phyloP scores from a whole-genome alignment of 2,329 filamentous ascomycete genomes.

The Fusarium sp. region DNA sequence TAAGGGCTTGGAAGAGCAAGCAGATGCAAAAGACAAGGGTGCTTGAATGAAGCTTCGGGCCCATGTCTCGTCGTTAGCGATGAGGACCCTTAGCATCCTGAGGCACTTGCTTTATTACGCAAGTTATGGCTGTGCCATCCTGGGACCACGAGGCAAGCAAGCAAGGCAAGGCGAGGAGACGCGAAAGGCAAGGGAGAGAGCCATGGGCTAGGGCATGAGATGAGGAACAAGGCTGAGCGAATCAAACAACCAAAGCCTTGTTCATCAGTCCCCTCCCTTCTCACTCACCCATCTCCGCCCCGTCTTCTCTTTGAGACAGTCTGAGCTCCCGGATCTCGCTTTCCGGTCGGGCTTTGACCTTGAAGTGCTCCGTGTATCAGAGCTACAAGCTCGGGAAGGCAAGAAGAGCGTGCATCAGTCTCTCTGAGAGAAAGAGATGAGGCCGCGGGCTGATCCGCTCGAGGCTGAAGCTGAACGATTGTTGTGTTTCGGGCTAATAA shows the following conservation, averaged over 20 bases:
- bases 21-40: slow-evolving; percentile 26
- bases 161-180: slow-evolving; percentile 36
- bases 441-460: slow-evolving; percentile 26
- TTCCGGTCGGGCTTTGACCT: slow-evolving; percentile 36
- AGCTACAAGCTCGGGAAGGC: slow-evolving; percentile 10
- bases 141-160: slow-evolving; percentile 40
- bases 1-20: slow-evolving; percentile 23
- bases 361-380: slow-evolving; percentile 24
- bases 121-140: slow-evolving; percentile 33
- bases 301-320: slow-evolving; percentile 31
- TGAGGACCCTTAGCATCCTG: slow-evolving; percentile 27
- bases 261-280: slow-evolving; percentile 24
- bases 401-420: slow-evolving; percentile 3
- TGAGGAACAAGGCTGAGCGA: slow-evolving; percentile 42
- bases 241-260: slow-evolving; percentile 38
- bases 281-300: slow-evolving; percentile 29
- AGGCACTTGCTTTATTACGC: slow-evolving; percentile 22
- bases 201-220: slow-evolving; percentile 18
- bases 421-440: slow-evolving; percentile 5
- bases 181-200: slow-evolving; percentile 30
- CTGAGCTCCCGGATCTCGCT: slow-evolving; percentile 30
- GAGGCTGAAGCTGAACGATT: slow-evolving; percentile 39
- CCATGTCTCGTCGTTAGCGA: slow-evolving; percentile 24
- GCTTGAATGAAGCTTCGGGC: slow-evolving; percentile 14
- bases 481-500: slow-evolving; percentile 28